Percentiles rank a stretch among this genome's conserved stretches.
phyloP scores from a whole-genome alignment of 768 basidiomycete genomes.

The Agaricus subrufescens region DNA sequence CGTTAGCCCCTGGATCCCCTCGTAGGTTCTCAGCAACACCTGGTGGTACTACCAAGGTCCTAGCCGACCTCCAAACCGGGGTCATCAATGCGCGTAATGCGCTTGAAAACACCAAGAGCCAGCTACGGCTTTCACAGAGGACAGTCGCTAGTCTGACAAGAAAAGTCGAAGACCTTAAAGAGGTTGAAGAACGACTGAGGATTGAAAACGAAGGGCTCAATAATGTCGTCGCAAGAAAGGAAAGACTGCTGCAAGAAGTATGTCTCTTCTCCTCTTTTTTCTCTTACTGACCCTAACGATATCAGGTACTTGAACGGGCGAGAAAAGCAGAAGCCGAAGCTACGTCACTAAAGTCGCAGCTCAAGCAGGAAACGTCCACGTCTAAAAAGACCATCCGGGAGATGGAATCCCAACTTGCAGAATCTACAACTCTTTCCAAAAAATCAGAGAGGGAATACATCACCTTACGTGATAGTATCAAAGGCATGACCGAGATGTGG shows the following conservation, averaged over 20 bases:
- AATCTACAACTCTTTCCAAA: slow-evolving; percentile 72
- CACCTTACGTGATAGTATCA: slow-evolving; percentile 72
- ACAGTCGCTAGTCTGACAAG: slow-evolving; percentile 81
- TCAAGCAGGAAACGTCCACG: slow-evolving; percentile 67
- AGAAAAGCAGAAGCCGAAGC: slow-evolving; percentile 83
- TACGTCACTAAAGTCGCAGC: slow-evolving; percentile 57
- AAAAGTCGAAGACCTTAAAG: slow-evolving; percentile 86
- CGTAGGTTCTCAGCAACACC: slow-evolving; percentile 57
- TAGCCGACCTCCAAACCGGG: slow-evolving; percentile 83
- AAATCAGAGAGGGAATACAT: slow-evolving; percentile 83
- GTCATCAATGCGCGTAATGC: slow-evolving; percentile 75
- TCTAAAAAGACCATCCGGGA: slow-evolving; percentile 76
- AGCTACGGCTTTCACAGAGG: slow-evolving; percentile 76
- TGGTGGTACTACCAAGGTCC: slow-evolving; percentile 81
- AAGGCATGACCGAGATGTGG: slow-evolving; percentile 68
- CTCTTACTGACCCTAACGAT: too few relatives aligned
- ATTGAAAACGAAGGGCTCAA: slow-evolving; percentile 86
- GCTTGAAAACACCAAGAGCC: slow-evolving; percentile 81
- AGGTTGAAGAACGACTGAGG: slow-evolving; percentile 75
- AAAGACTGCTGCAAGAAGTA: slow-evolving; percentile 75
- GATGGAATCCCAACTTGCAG: slow-evolving; percentile 70
- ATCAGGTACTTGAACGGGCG: slow-evolving; percentile 74
- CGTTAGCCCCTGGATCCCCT: slow-evolving; percentile 42
- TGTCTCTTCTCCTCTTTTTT: background rate
- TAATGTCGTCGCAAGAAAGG: slow-evolving; percentile 84